Percentiles rank a stretch among this genome's conserved stretches.
These are phyloP conservation scores for Schoenoplectus tabernaemontani DNA, from an alignment of 202 grass and related monocot genomes.

Conservation along the genomic window DNA sequence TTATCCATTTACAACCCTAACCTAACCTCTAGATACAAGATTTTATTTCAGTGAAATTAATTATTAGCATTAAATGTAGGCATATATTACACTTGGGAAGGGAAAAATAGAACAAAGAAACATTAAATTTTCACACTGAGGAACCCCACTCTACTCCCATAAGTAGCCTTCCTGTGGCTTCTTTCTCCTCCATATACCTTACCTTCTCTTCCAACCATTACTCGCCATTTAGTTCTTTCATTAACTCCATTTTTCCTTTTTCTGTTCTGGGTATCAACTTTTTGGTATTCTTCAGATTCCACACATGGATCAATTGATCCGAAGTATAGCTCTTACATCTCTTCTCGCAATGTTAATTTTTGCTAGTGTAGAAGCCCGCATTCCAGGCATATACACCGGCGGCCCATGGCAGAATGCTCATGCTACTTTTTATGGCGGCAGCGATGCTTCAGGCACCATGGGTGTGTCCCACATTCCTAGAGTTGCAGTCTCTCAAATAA, in stretches of 20 bases:
- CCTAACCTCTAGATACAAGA: neutral
- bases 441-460: slow-evolving; percentile 46
- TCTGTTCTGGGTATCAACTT: neutral
- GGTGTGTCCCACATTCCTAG: neutral
- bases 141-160: slow-evolving; percentile 13
- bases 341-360: slow-evolving; percentile 20
- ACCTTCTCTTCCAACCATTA: neutral
- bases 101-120: neutral
- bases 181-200: slow-evolving; percentile 16
- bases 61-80: neutral
- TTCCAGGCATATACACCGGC: slow-evolving; percentile 33
- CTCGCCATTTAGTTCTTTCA: neutral
- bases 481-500: neutral
- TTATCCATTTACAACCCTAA: too few relatives aligned
- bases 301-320: slow-evolving; percentile 7
- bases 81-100: neutral
- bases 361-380: slow-evolving; percentile 19
- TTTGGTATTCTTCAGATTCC: neutral
- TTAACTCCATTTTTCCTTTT: slow-evolving; percentile 9
- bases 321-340: neutral
- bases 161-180: slow-evolving; percentile 2
- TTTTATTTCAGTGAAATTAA: slow-evolving; percentile 6
- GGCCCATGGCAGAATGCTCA: slow-evolving; percentile 35
- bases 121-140: slow-evolving; percentile 14
- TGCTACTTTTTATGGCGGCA: slow-evolving; percentile 46